These are phyloP conservation scores for Verruconis gallopava DNA, from an alignment of 2,329 filamentous ascomycete genomes.

Conservation along the genomic window DNA sequence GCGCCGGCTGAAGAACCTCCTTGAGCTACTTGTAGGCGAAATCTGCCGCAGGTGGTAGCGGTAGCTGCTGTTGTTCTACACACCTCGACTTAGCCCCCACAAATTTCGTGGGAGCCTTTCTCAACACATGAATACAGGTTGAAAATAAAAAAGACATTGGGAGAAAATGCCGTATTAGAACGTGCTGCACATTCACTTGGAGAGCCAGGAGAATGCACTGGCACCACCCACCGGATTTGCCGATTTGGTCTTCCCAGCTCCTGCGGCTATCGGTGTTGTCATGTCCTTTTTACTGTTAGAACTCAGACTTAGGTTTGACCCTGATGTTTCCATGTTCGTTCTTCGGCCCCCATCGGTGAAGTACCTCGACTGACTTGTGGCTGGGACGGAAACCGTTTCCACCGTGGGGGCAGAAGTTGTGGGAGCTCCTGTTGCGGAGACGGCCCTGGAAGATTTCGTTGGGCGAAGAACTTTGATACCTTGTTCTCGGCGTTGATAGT, in stretches of 20 bases:
- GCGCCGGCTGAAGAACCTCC: too few species aligned
- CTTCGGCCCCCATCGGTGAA: constrained; percentile 35
- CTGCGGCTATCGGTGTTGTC: constrained; percentile 25
- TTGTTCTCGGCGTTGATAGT: constrained; percentile 56
- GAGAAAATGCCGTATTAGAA: too few species aligned
- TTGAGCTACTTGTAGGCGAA: too few species aligned
- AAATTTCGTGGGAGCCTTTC: too few species aligned
- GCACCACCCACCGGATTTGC: constrained; percentile 84
- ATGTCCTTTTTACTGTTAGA: constrained; percentile 20
- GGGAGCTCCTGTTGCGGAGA: constrained; percentile 22
- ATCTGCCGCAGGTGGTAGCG: too few species aligned
- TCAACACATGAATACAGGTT: too few species aligned
- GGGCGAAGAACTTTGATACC: constrained; percentile 88
- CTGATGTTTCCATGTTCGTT: constrained; percentile 10
- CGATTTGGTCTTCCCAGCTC: constrained; percentile 39
- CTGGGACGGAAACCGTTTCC: constrained; percentile 19
- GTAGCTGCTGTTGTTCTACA: too few species aligned
- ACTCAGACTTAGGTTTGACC: constrained; percentile 3
- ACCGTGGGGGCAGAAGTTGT: constrained; percentile 21
- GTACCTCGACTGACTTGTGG: constrained; percentile 30
- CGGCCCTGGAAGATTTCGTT: constrained; percentile 45
- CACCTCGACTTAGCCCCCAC: too few species aligned
- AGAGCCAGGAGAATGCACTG: constrained; percentile 85
- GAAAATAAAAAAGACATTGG: too few species aligned
- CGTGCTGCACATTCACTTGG: too few species aligned